These are phyloP conservation scores for Dactylellina drechsleri DNA, from an alignment of 2,329 filamentous ascomycete genomes.

Conservation along the genomic window DNA sequence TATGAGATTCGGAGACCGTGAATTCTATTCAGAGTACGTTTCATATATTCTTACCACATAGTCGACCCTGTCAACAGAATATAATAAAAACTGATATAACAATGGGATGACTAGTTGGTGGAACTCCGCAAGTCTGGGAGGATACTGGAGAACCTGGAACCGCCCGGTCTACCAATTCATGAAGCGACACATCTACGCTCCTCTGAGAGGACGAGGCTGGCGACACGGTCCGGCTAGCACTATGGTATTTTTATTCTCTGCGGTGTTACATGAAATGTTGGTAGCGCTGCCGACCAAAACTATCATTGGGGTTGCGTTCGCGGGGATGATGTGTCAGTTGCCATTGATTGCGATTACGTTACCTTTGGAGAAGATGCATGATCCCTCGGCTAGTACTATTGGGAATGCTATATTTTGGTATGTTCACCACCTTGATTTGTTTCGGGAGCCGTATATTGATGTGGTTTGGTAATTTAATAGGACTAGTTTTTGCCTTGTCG, in stretches of 20 bases:
- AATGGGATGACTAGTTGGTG: constrained; percentile 72
- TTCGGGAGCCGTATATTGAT: neutral
- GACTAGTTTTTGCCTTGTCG: constrained; percentile 91
- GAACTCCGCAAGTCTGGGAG: constrained; percentile 86
- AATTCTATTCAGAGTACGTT: constrained; percentile 82
- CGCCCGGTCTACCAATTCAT: constrained; percentile 97
- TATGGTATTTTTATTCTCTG: constrained; percentile 87
- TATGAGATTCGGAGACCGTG: constrained; percentile 87
- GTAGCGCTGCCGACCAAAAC: constrained; percentile 96
- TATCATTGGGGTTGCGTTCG: constrained; percentile 88
- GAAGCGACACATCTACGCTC: constrained; percentile 90
- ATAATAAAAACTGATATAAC: neutral
- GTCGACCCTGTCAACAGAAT: too few species aligned
- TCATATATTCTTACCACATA: too few species aligned
- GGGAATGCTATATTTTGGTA: constrained; percentile 94
- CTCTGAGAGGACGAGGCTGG: constrained; percentile 85
- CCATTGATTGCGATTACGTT: constrained; percentile 85
- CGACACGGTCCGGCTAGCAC: constrained; percentile 75
- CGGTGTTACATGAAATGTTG: constrained; percentile 87
- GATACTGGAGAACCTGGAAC: constrained; percentile 95
- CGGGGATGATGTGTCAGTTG: constrained; percentile 92
- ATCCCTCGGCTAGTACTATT: constrained; percentile 75
- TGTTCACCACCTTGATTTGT: neutral
- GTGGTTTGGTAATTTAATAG: constrained; percentile 29
- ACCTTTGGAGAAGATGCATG: constrained; percentile 80